Evolutionary conservation across 495 filamentous ascomycete genomes (phyloP), one percentile per base, ranked within the genome.

Genomic region (Penicillium steckii): DNA sequence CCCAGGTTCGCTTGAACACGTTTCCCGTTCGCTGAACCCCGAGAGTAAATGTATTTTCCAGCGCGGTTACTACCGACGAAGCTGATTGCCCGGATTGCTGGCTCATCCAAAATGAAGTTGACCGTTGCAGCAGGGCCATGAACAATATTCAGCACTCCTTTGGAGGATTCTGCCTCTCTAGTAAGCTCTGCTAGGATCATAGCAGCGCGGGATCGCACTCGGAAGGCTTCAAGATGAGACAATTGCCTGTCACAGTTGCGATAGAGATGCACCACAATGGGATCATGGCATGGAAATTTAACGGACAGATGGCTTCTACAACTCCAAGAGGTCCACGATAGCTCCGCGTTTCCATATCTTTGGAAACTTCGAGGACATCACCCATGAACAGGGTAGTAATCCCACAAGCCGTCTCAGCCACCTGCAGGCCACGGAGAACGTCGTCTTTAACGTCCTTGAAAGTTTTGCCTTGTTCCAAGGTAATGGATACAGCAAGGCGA

Each of bases 201-300:
- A 25, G 89, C 88, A 17, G 95, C 95, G 44, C 94, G n/a, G 94
- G 94, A 56, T 97, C 94, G 53, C 94, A 88, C 77, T 99, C 94
- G 0, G 94, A 99, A 3, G 94, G 94, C 81, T 99, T 99, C 50
- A 99, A 71, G 60, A 99, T 84, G 53, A 97, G 73, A 24, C 89
- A 94, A 76, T 99, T 99, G 43, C 94, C 95, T 8, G 90, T 95
- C 2, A 95, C 83, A 9, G 91, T 96, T 32, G 94, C 95, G 64
- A 97, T 85, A 15, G 94, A 94, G 48, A 97, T 95, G 47, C 82
- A 95, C 94, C 94, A 99, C 8, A 99, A 78, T 15, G 94, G 94
- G 71, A 99, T 99, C 94, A 99, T 99, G 57, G 94, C 94, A 35
- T 95, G 94, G 77, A 99, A 99, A 77, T 98, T 90, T 95, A 99